Conservation (phyloP, 2,329 filamentous ascomycete species). For the Xenosphaeropsis pyriputrescens region DNA sequence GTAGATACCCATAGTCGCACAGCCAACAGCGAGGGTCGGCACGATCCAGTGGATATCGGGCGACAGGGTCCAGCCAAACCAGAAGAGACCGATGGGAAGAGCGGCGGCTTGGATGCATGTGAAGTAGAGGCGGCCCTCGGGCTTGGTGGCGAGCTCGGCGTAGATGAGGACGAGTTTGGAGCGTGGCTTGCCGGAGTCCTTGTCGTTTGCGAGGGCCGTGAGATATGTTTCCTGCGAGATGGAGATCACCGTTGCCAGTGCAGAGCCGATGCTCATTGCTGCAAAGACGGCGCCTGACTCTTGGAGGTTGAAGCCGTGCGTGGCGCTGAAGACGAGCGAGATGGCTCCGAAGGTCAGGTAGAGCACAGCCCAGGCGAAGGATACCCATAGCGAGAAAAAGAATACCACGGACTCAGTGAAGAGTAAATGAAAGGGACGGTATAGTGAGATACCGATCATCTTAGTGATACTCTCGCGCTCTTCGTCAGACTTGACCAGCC, state of each 20-base stretch:
- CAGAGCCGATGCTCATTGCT: constrained; percentile 52
- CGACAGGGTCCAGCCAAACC: constrained; percentile 61
- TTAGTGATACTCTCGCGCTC: constrained; percentile 50
- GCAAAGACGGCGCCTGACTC: constrained; percentile 60
- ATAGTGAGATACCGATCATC: constrained; percentile 62
- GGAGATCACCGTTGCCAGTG: constrained; percentile 52
- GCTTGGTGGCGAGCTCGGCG: constrained; percentile 28
- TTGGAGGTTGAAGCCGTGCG: constrained; percentile 52
- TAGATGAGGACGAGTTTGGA: constrained; percentile 1
- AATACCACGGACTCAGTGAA: constrained; percentile 68
- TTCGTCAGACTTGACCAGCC: constrained; percentile 69
- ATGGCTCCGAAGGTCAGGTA: constrained; percentile 76
- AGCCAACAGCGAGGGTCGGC: constrained; percentile 52
- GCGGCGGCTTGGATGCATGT: constrained; percentile 62
- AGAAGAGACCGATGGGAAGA: constrained; percentile 67
- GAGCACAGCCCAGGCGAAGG: constrained; percentile 79
- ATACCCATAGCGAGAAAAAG: constrained; percentile 79
- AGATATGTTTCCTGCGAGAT: constrained; percentile 61
- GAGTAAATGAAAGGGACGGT: constrained; percentile 65
- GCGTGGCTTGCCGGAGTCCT: constrained; percentile 6
- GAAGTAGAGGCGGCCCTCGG: constrained; percentile 74
- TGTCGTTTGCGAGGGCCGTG: constrained; percentile 20
- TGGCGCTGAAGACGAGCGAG: constrained; percentile 58
- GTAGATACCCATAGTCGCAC: constrained; percentile 77
- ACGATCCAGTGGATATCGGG: constrained; percentile 54